A percentile compares a stretch with the other conserved stretches of the same genome.
These are phyloP conservation scores for Aleurites moluccanus DNA, from an alignment of 441 rosid species.

Conservation along the genomic window DNA sequence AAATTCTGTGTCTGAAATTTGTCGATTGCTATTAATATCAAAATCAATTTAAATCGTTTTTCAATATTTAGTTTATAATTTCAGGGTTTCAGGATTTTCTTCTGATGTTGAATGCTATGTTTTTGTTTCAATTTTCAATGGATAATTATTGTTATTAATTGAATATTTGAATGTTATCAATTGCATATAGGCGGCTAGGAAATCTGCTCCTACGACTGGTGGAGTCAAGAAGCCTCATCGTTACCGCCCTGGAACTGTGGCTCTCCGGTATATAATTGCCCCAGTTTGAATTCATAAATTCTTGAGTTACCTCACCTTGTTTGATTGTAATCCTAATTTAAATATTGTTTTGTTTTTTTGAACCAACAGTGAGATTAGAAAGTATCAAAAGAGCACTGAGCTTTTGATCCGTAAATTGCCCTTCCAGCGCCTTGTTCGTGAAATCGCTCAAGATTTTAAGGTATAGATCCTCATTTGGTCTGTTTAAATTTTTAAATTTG, in stretches of 20 bases:
- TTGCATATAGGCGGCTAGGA: slow-evolving; percentile 50
- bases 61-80: too few relatives aligned
- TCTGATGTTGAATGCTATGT: neutral
- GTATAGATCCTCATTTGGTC: slow-evolving; percentile 14
- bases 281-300: too few relatives aligned
- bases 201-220: slow-evolving; percentile 65
- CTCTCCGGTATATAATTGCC: slow-evolving; percentile 45
- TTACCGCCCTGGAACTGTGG: slow-evolving; percentile 63
- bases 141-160: too few relatives aligned
- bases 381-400: slow-evolving; percentile 61
- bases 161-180: too few relatives aligned
- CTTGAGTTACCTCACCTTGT: neutral
- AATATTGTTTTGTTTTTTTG: too few relatives aligned
- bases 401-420: slow-evolving; percentile 62
- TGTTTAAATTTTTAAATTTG: too few relatives aligned
- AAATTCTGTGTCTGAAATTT: neutral
- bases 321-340: neutral
- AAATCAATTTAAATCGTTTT: too few relatives aligned
- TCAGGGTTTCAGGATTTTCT: too few relatives aligned
- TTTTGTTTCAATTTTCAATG: too few relatives aligned
- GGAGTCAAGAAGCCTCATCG: slow-evolving; percentile 80
- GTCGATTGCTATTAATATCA: too few relatives aligned
- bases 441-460: slow-evolving; percentile 68
- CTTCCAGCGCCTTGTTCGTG: slow-evolving; percentile 62
- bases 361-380: slow-evolving; percentile 44